Percentiles rank a stretch among this genome's conserved stretches.
phyloP scores from a whole-genome alignment of 345 rosid species.

The Lumnitzera littorea region DNA sequence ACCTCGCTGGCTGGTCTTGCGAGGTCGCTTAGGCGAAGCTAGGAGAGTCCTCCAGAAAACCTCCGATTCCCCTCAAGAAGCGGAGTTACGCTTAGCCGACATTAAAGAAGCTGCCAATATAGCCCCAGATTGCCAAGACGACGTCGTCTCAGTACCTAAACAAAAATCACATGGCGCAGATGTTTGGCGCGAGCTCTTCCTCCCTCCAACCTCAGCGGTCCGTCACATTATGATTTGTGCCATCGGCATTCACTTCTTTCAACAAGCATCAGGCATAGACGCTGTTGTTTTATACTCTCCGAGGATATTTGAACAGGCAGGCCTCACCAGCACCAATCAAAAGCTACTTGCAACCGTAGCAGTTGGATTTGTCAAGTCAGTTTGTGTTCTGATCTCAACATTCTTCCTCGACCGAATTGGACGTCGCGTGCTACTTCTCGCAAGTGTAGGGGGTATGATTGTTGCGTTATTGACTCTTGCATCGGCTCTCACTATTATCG shows the following conservation, averaged over 20 bases:
- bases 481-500: slow-evolving; percentile 7
- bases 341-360: slow-evolving; percentile 64
- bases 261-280: slow-evolving; percentile 68
- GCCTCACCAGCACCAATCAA: slow-evolving; percentile 29
- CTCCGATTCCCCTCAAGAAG: slow-evolving; percentile 56
- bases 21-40: slow-evolving; percentile 79
- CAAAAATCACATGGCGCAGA: slow-evolving; percentile 39
- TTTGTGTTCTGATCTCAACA: slow-evolving; percentile 55
- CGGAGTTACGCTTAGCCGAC: slow-evolving; percentile 50
- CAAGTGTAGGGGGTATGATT: slow-evolving; percentile 61
- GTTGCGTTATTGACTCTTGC: slow-evolving; percentile 32
- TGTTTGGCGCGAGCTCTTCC: slow-evolving; percentile 56
- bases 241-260: slow-evolving; percentile 60
- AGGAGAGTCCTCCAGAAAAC: slow-evolving; percentile 67
- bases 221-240: slow-evolving; percentile 53
- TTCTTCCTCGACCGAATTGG: slow-evolving; percentile 58
- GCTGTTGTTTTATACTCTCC: slow-evolving; percentile 72
- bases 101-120: slow-evolving; percentile 83
- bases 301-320: slow-evolving; percentile 58
- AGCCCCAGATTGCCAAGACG: slow-evolving; percentile 67
- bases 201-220: slow-evolving; percentile 48
- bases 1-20: slow-evolving; percentile 93
- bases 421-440: slow-evolving; percentile 54
- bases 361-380: slow-evolving; percentile 52
- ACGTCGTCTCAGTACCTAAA: slow-evolving; percentile 38